Evolutionary conservation across 257 asterid genomes (phyloP), one percentile per base, ranked within the genome.

Genomic region (Fraxinus excelsior): DNA sequence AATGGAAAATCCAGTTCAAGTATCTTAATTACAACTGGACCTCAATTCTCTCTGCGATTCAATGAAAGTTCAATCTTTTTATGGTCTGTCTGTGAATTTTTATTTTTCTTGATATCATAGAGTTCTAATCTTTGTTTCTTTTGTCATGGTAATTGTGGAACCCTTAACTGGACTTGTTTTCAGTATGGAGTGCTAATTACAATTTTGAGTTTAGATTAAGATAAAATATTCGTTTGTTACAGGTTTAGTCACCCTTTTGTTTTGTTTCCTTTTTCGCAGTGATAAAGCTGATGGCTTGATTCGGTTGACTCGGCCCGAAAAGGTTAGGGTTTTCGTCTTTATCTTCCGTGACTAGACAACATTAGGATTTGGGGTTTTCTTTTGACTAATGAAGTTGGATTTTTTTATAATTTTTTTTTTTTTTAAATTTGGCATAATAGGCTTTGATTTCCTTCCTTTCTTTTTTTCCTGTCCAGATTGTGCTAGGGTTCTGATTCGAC

Each of bases 241-340:
- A 71, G 68, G 32, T 78, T 72, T 38, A 51, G 77, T 73, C 60
- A 64, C 69, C 72, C 72, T 71, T 79, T 80, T 80, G 51, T 79
- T 82, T 74, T 56, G n/a, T 70, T 77, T 72, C 32, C 82, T 60
- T 74, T 77, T 80, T 84, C 72, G 56, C 80, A 72, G 79, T 60
- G 72, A 18, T 74, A 78, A 77, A 67, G 73, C 53, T 58, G 51
- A 77, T 76, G 83, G 81, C 46, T 76, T 74, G 76, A 76, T 74
- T 77, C 75, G 81, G 87, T 77, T 80, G 88, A 71, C 87, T 78
- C 75, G 16, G 79, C 80, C 62, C 35, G 72, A 49, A 79, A 74
- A 72, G 80, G 82, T 78, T 83, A 75, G 88, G 86, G 79, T 79
- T 85, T 75, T 46, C 62, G 14, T 60, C 34, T 70, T 12, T 62